These are phyloP conservation scores for Trichoderma sp. DNA, from an alignment of 2,329 filamentous ascomycete genomes.

Conservation along the genomic window DNA sequence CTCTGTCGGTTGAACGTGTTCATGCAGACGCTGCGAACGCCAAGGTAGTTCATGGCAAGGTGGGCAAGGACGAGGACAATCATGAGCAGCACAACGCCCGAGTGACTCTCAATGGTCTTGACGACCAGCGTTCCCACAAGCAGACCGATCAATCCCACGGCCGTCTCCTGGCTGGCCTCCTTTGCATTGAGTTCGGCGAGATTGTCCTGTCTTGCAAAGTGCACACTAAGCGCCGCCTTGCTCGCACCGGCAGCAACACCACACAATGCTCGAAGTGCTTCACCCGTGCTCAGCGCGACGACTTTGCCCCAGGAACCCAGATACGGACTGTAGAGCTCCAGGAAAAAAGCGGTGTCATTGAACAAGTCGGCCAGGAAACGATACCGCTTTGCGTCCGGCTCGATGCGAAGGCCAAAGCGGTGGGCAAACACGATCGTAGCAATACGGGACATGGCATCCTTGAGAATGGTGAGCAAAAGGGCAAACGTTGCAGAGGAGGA, in stretches of 20 bases:
- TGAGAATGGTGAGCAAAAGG: slow-evolving; percentile 78
- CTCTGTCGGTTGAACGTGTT: slow-evolving; percentile 82
- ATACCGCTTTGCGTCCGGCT: slow-evolving; percentile 89
- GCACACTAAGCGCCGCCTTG: slow-evolving; percentile 87
- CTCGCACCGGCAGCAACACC: slow-evolving; percentile 88
- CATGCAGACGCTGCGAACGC: slow-evolving; percentile 83
- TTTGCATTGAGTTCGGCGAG: slow-evolving; percentile 91
- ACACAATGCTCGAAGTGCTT: slow-evolving; percentile 66
- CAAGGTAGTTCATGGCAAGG: slow-evolving; percentile 81
- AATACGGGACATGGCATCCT: slow-evolving; percentile 77
- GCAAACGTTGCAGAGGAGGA: slow-evolving; percentile 77
- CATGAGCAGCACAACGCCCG: slow-evolving; percentile 74
- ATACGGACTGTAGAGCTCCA: slow-evolving; percentile 80
- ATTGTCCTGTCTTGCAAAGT: slow-evolving; percentile 87
- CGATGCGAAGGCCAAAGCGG: slow-evolving; percentile 76
- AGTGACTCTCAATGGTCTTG: slow-evolving; percentile 68
- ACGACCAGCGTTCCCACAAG: slow-evolving; percentile 81
- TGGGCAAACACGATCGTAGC: slow-evolving; percentile 88
- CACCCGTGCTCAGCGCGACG: slow-evolving; percentile 52
- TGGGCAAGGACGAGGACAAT: slow-evolving; percentile 73
- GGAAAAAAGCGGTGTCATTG: slow-evolving; percentile 82
- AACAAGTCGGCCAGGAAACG: slow-evolving; percentile 84
- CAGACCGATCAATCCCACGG: slow-evolving; percentile 87
- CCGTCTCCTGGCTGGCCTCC: slow-evolving; percentile 93
- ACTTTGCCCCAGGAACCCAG: slow-evolving; percentile 61